A percentile compares a stretch with the other conserved stretches of the same genome.
These are phyloP conservation scores for Hypoxylon sp. DNA, from an alignment of 2,329 filamentous ascomycete species.

Conservation along the genomic window DNA sequence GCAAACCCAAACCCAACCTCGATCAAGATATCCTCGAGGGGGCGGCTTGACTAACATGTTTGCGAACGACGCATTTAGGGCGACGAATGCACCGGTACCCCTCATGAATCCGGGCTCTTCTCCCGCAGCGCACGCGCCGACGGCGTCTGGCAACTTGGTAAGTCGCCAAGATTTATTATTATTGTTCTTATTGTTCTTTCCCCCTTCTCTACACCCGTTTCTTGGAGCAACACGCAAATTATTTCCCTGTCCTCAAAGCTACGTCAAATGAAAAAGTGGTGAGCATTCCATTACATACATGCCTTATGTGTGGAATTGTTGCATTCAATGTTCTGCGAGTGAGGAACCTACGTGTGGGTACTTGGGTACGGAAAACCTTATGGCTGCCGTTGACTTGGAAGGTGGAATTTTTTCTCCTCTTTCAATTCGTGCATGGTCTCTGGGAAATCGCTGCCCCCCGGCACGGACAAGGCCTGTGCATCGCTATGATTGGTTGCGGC, in stretches of 20 bases:
- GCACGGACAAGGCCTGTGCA: slow-evolving; percentile 32
- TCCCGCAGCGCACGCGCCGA: slow-evolving; percentile 53
- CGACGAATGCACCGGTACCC: slow-evolving; percentile 39
- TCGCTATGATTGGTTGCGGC: slow-evolving; percentile 33
- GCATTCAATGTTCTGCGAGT: neutral
- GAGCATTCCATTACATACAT: slow-evolving; percentile 10
- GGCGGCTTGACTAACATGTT: slow-evolving; percentile 27
- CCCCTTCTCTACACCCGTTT: neutral
- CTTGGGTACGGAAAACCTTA: slow-evolving; percentile 22
- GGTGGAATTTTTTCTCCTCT: slow-evolving; percentile 39
- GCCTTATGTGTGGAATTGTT: slow-evolving; percentile 17
- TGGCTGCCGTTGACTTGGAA: slow-evolving; percentile 21
- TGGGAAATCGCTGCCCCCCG: slow-evolving; percentile 29
- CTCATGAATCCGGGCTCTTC: slow-evolving; percentile 48
- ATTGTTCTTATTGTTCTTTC: neutral
- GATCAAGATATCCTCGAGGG: slow-evolving; percentile 6
- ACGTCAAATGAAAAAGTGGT: neutral
- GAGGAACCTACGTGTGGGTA: slow-evolving; percentile 1
- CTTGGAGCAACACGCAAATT: neutral
- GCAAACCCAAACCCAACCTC: slow-evolving; percentile 12
- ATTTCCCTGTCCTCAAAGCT: neutral
- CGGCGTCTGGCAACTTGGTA: slow-evolving; percentile 53
- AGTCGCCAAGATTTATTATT: slow-evolving; percentile 36
- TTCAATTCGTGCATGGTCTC: slow-evolving; percentile 35
- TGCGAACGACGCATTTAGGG: slow-evolving; percentile 36